These are phyloP conservation scores for Linum lewisii DNA, from an alignment of 345 rosid genomes.

Conservation along the genomic window DNA sequence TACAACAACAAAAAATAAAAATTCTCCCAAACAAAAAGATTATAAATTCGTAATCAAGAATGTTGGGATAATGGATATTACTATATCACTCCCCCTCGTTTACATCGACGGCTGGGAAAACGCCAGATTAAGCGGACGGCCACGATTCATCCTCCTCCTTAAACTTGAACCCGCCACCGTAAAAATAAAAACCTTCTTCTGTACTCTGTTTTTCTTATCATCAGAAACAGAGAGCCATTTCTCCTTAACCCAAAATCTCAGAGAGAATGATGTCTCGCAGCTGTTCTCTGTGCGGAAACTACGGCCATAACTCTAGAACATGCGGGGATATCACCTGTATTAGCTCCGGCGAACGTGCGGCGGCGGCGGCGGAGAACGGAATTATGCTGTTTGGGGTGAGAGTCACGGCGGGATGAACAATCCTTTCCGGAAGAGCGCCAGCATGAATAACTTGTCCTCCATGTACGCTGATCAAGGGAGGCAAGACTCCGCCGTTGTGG, in stretches of 20 bases:
- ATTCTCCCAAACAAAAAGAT: no score
- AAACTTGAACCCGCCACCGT: no score
- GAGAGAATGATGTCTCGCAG: conserved; percentile 34
- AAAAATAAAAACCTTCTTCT: no score
- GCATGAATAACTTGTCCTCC: conserved; percentile 62
- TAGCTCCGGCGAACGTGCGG: not conserved
- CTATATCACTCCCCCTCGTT: no score
- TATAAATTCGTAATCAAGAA: no score
- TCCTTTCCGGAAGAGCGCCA: conserved; percentile 59
- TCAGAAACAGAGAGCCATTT: not conserved
- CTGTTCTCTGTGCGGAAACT: conserved; percentile 61
- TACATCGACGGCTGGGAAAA: no score
- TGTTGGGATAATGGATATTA: no score
- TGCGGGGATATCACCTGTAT: conserved; percentile 22
- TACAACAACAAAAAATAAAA: no score
- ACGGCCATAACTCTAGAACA: conserved; percentile 58
- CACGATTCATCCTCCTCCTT: no score
- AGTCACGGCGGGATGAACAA: conserved; percentile 28
- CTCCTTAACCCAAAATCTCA: not conserved
- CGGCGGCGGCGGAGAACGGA: conserved; percentile 28
- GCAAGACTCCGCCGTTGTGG: conserved; percentile 35
- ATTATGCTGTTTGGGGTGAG: conserved; percentile 73
- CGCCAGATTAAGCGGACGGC: no score
- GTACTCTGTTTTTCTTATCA: not conserved
- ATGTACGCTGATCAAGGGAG: conserved; percentile 35